Conservation (phyloP, 441 rosid genomes). For the Bocquillonia castaneifolia region DNA sequence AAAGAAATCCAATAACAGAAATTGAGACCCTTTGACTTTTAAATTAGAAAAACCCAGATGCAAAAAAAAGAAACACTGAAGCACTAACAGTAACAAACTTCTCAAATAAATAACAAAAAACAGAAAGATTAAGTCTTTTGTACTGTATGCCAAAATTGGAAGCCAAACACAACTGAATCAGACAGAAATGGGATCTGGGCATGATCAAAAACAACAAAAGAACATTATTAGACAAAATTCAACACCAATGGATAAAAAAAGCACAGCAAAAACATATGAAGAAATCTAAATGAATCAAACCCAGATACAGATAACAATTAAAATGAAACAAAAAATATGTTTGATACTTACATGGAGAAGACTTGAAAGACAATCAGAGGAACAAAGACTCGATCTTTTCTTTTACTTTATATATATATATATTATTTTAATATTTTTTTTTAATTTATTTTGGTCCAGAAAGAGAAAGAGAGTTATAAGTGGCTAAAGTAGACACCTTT, state of each 20-base stretch:
- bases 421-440: background rate
- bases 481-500: slow-evolving; percentile 19
- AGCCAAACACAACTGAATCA: slow-evolving; percentile 14
- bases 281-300: slow-evolving; percentile 1
- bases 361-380: slow-evolving; percentile 15
- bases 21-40: slow-evolving; percentile 19
- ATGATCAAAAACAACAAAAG: slow-evolving; percentile 23
- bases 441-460: slow-evolving; percentile 11
- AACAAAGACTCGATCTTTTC: slow-evolving; percentile 1
- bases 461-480: slow-evolving; percentile 7
- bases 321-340: slow-evolving; percentile 1
- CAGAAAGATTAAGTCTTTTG: slow-evolving; percentile 12
- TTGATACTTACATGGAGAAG: slow-evolving; percentile 25
- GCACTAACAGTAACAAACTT: slow-evolving; percentile 10
- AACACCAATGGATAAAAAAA: background rate
- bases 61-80: slow-evolving; percentile 27
- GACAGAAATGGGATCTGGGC: slow-evolving; percentile 27
- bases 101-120: slow-evolving; percentile 6
- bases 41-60: slow-evolving; percentile 23
- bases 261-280: background rate
- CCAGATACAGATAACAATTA: slow-evolving; percentile 1
- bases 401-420: background rate
- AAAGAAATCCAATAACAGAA: slow-evolving; percentile 3
- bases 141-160: background rate
- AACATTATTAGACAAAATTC: slow-evolving; percentile 3